These are phyloP conservation scores for Rhododendron simsii DNA, from an alignment of 148 eudicot species.

Conservation along the genomic window DNA sequence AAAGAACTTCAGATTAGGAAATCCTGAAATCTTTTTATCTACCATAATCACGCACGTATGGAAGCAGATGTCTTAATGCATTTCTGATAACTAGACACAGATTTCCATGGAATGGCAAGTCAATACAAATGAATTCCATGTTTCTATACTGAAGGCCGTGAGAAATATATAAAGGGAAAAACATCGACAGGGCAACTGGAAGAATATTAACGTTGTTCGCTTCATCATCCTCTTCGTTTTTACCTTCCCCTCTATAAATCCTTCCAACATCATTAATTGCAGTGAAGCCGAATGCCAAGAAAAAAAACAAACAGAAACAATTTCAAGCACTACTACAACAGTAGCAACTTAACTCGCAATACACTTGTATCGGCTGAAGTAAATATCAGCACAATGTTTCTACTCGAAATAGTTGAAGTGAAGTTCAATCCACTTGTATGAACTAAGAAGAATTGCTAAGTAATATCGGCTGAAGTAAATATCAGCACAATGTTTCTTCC, in stretches of 20 bases:
- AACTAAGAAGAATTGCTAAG: background rate
- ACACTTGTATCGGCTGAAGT: no score
- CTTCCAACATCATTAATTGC: background rate
- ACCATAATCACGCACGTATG: background rate
- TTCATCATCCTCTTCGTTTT: background rate
- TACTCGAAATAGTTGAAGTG: background rate
- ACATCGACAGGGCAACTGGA: no score
- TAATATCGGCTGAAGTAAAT: background rate
- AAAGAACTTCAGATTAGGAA: background rate
- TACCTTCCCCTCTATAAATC: background rate
- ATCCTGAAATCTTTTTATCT: background rate
- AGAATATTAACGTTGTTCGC: background rate
- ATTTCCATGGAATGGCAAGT: no score
- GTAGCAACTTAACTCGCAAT: background rate
- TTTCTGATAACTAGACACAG: no score
- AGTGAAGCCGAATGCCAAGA: background rate
- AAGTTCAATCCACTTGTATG: background rate
- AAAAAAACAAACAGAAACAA: background rate
- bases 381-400: background rate
- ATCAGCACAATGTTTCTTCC: background rate
- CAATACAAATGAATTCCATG: background rate
- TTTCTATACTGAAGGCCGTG: background rate
- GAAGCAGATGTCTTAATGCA: background rate
- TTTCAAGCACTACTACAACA: background rate
- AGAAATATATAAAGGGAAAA: background rate